Percentiles rank a stretch among this genome's conserved stretches.
These are phyloP conservation scores for Aspergillus sp. DNA, from an alignment of 2,329 filamentous ascomycete species.

Conservation along the genomic window DNA sequence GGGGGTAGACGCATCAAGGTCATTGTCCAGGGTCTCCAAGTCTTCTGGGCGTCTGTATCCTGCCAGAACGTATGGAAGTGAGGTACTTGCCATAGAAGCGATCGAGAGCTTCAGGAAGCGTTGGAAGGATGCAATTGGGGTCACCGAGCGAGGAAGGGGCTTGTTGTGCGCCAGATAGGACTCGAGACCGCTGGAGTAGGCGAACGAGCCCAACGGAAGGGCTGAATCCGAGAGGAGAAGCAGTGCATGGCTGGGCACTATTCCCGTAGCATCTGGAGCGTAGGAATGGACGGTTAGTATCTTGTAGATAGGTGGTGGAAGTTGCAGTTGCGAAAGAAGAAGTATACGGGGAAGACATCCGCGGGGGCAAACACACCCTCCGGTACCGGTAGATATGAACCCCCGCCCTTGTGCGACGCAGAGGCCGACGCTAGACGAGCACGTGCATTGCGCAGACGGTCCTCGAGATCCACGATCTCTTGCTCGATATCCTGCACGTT, in stretches of 20 bases:
- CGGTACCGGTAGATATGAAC: conserved; percentile 10
- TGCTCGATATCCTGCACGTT: conserved; percentile 30
- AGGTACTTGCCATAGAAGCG: conserved; percentile 58
- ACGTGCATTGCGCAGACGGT: conserved; percentile 49
- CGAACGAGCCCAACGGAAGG: conserved; percentile 65
- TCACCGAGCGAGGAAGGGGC: conserved; percentile 33
- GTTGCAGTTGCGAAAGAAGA: not conserved
- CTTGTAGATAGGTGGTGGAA: not conserved
- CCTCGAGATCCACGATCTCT: conserved; percentile 51
- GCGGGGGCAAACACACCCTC: conserved; percentile 5
- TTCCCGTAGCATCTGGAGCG: not conserved
- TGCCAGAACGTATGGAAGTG: conserved; percentile 61
- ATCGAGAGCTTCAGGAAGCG: conserved; percentile 60
- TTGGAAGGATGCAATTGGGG: conserved; percentile 49
- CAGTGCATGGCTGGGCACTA: conserved; percentile 48
- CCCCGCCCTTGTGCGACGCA: conserved; percentile 5
- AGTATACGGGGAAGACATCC: conserved; percentile 7
- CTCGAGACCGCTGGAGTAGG: conserved; percentile 65
- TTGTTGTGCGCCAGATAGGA: conserved; percentile 63
- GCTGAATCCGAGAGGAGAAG: conserved; percentile 65
- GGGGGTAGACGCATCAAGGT: conserved; percentile 63
- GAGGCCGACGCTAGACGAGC: conserved; percentile 38
- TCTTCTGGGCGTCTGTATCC: conserved; percentile 54
- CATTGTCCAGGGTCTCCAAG: conserved; percentile 60
- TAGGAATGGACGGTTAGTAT: not conserved